Evolutionary conservation across 768 basidiomycete genomes (phyloP), one percentile per base, ranked within the genome.

Genomic region (Kwoniella dejecticola): DNA sequence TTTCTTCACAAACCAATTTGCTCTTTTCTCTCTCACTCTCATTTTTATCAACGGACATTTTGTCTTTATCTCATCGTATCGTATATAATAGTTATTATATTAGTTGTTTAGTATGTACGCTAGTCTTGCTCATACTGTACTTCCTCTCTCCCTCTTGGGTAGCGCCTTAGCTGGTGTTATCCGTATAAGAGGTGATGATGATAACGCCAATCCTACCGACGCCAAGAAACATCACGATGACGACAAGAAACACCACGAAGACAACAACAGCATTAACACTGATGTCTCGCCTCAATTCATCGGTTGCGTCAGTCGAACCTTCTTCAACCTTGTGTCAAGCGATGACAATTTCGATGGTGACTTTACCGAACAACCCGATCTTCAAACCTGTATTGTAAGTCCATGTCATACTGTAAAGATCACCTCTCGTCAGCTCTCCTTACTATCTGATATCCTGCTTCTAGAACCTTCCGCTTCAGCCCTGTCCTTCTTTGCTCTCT

Each of bases 281-380:
- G 10, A 27, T 36, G 27, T 6, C n/a, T 56, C 54, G 17, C 54
- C 54, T 21, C 27, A 56, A 33, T 56, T 56, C 54, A 56, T 56
- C 54, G 54, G 54, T 33, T 56, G 54, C 19, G 54, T 56, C 29
- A 56, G 54, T 46, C 54, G 42, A 56, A 45, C 30, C 41, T 56
- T 56, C 54, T 56, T 56, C 54, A 45, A 56, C 41, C 54, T 56
- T 4, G 54, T 56, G 19, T 56, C 54, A 31, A 29, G 29, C 23
- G 54, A 56, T 36, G 42, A 46, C 17, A 56, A 56, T 26, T 56
- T 56, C 29, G 54, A 56, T n/a, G 54, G 44, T 36, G 44, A 56
- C 44, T 56, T 56, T 26, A 30, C 54, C 7, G 36, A 56, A 26
- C 54, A 56, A 56, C n/a, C 41, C 12, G 44, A 56, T 40, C 23